Percentiles rank a stretch among this genome's conserved stretches.
Conservation (phyloP, 768 basidiomycete genomes). For the Podaxis carcinomalis region DNA sequence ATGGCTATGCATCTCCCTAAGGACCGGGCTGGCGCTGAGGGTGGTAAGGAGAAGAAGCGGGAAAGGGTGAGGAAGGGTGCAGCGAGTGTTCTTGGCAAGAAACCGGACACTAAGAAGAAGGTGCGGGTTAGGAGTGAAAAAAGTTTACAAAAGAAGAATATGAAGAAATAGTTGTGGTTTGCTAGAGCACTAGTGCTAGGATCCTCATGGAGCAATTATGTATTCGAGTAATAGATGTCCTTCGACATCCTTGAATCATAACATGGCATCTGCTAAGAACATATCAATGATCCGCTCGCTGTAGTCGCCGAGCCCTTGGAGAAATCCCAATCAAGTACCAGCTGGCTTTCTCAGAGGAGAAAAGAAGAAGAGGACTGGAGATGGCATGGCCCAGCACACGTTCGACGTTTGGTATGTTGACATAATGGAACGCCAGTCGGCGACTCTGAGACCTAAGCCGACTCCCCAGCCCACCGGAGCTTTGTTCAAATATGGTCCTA, state of each 20-base stretch:
- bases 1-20: conserved; percentile 35
- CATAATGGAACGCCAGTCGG: no score
- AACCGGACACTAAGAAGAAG: conserved; percentile 56
- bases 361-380: background rate
- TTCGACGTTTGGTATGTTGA: no score
- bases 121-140: conserved; percentile 51
- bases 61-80: conserved; percentile 50
- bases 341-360: background rate
- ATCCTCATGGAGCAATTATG: background rate
- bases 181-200: background rate
- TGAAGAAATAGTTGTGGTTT: conserved; percentile 51
- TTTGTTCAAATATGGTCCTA: no score
- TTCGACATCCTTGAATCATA: no score
- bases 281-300: no score
- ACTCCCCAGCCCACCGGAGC: no score
- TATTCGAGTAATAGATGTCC: background rate
- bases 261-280: no score
- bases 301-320: no score
- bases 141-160: conserved; percentile 47
- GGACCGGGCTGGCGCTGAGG: conserved; percentile 7
- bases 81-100: conserved; percentile 19
- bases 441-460: no score
- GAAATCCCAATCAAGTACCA: no score
- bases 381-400: no score
- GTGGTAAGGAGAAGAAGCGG: conserved; percentile 29